These are phyloP conservation scores for Fragilaria crotonensis DNA, from an alignment of 108 stramenopile genomes.

Conservation along the genomic window DNA sequence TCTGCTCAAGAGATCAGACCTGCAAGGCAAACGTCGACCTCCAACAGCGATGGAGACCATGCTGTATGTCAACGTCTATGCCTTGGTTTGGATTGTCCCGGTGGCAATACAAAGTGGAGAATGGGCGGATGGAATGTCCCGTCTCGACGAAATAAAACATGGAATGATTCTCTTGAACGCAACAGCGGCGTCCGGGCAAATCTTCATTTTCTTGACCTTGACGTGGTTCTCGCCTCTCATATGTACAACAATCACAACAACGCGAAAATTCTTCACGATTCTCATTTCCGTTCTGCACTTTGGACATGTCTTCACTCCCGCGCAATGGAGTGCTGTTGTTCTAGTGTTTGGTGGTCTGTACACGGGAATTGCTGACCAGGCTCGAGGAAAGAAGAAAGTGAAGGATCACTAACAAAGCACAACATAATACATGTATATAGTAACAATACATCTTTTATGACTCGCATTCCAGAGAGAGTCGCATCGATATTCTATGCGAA, in stretches of 20 bases:
- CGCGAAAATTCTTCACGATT: conserved; percentile 94
- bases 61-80: conserved; percentile 70
- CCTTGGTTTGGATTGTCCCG: conserved; percentile 56
- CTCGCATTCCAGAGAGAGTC: too few relatives aligned
- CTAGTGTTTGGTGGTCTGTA: conserved; percentile 82
- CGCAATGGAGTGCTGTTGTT: conserved; percentile 73
- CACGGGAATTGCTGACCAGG: conserved; percentile 37
- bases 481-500: too few relatives aligned
- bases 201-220: conserved; percentile 95
- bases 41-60: conserved; percentile 80
- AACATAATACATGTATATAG: neutral
- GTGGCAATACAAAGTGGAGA: conserved; percentile 54
- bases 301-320: conserved; percentile 73
- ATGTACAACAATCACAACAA: conserved; percentile 95
- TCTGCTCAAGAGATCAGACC: conserved; percentile 34
- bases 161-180: conserved; percentile 35
- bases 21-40: conserved; percentile 24
- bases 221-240: conserved; percentile 76
- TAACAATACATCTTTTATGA: too few relatives aligned
- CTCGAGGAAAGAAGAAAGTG: neutral
- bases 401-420: neutral
- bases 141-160: conserved; percentile 20
- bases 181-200: conserved; percentile 80
- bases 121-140: conserved; percentile 49
- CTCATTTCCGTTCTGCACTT: conserved; percentile 81